Conservation (phyloP, 2,329 filamentous ascomycete species). For the Arthroderma uncinatum region DNA sequence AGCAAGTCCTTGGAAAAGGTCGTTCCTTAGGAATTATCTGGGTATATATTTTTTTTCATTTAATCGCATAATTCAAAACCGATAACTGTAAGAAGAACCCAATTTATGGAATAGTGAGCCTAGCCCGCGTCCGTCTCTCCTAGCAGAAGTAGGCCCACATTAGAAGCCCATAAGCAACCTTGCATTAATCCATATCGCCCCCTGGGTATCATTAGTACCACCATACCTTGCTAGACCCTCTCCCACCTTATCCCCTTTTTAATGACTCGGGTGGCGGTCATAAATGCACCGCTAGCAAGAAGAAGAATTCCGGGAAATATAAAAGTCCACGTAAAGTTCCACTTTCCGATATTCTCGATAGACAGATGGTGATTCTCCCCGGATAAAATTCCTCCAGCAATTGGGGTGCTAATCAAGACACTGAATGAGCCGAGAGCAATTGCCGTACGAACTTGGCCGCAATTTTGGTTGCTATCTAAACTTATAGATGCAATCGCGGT, state of each 20-base stretch:
- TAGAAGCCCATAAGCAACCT: too few species aligned
- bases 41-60: too few species aligned
- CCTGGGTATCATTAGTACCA: too few species aligned
- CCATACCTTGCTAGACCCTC: neutral
- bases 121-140: too few species aligned
- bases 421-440: constrained; percentile 35
- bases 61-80: too few species aligned
- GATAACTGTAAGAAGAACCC: too few species aligned
- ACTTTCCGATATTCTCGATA: neutral
- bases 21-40: too few species aligned
- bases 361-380: constrained; percentile 36
- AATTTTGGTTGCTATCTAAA: neutral
- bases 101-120: too few species aligned
- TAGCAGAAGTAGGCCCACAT: too few species aligned
- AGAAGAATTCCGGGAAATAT: neutral
- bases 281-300: neutral
- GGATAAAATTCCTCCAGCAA: constrained; percentile 49
- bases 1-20: too few species aligned
- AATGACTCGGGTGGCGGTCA: neutral
- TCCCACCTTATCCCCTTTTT: neutral
- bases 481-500: neutral
- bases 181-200: too few species aligned
- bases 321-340: neutral
- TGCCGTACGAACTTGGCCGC: neutral
- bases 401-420: constrained; percentile 55